Conservation (phyloP, 2,329 filamentous ascomycete genomes). For the Alternaria triticina region DNA sequence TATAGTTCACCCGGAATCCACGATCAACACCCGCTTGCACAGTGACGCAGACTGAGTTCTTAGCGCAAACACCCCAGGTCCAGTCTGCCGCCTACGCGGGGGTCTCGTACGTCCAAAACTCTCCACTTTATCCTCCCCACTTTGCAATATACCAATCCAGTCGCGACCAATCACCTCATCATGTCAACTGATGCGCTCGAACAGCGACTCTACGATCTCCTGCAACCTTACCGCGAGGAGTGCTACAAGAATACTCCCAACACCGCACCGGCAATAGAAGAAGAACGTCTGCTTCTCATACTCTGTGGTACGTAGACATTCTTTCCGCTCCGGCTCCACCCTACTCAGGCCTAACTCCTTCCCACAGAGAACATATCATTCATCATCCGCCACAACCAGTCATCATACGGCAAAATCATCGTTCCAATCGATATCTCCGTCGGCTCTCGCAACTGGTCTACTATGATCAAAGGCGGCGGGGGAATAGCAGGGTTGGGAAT, state of each 20-base stretch:
- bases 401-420: slow-evolving; percentile 12
- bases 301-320: slow-evolving; percentile 5
- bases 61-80: not conserved
- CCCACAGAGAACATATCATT: slow-evolving; percentile 16
- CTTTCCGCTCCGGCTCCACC: not conserved
- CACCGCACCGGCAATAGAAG: not conserved
- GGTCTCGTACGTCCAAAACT: not conserved
- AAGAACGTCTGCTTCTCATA: slow-evolving; percentile 3
- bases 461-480: not conserved
- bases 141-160: not conserved
- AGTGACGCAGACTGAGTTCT: not conserved
- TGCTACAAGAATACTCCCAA: not conserved
- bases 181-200: not conserved
- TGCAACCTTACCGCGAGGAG: slow-evolving; percentile 2
- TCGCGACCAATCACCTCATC: not conserved
- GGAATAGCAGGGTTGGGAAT: not conserved
- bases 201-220: not conserved
- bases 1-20: rapidly evolving
- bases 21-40: rapidly evolving
- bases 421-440: slow-evolving; percentile 9
- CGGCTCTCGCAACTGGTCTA: slow-evolving; percentile 8
- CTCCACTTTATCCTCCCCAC: not conserved
- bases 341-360: not conserved
- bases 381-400: slow-evolving; percentile 16
- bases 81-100: not conserved